These are phyloP conservation scores for Hypoxylon crocopeplum DNA, from an alignment of 495 filamentous ascomycete species.

Conservation along the genomic window DNA sequence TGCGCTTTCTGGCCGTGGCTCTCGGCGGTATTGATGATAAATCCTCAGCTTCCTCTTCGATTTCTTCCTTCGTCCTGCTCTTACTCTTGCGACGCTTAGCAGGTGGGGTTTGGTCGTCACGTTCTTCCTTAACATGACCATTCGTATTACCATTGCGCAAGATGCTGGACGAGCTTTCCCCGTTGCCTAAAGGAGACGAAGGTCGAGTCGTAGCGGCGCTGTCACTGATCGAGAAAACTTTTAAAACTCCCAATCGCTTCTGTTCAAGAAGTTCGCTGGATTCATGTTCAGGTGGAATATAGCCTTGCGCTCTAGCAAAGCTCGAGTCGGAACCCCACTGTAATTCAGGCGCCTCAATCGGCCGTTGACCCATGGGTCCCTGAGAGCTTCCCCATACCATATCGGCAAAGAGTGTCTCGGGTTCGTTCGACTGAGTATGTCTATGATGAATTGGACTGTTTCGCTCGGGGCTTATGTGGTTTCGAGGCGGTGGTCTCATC, in stretches of 20 bases:
- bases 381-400: conserved; percentile 47
- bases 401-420: conserved; percentile 41
- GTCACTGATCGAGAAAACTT: conserved; percentile 57
- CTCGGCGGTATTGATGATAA: conserved; percentile 20
- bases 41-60: conserved; percentile 33
- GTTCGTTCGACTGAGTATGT: conserved; percentile 24
- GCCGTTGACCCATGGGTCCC: conserved; percentile 18
- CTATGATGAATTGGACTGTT: conserved; percentile 32
- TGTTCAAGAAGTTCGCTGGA: conserved; percentile 62
- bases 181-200: conserved; percentile 57
- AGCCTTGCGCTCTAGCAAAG: conserved; percentile 63
- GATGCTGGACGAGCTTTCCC: conserved; percentile 43
- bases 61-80: conserved; percentile 34
- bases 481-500: conserved; percentile 20
- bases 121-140: conserved; percentile 43
- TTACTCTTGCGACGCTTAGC: conserved; percentile 60
- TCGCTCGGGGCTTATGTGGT: conserved; percentile 12
- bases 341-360: conserved; percentile 43
- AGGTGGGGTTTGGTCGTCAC: conserved; percentile 48
- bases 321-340: conserved; percentile 72
- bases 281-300: conserved; percentile 60
- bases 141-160: conserved; percentile 14
- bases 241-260: conserved; percentile 59
- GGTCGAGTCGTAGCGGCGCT: conserved; percentile 65
- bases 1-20: conserved; percentile 43